Percentiles rank a stretch among this genome's conserved stretches.
These are phyloP conservation scores for Gryganskiella cystojenkinii DNA, from an alignment of 192 early-diverging fungal genomes.

Conservation along the genomic window DNA sequence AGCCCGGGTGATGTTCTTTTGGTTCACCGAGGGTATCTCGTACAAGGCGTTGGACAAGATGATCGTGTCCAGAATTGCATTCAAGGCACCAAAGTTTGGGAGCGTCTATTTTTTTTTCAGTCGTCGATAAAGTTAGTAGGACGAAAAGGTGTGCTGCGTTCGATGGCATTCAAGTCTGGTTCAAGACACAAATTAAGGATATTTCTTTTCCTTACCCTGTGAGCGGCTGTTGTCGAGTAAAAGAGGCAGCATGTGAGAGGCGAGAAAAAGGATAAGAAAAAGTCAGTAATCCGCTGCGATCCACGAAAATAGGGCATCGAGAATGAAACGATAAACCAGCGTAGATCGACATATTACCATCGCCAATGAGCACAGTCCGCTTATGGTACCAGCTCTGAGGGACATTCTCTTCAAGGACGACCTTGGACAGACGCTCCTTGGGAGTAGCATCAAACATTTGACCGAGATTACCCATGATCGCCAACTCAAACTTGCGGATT, in stretches of 20 bases:
- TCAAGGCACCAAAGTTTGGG: conserved; percentile 34
- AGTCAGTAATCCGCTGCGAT: background rate
- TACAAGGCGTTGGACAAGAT: conserved; percentile 24
- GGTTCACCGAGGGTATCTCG: conserved; percentile 22
- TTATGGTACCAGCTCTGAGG: conserved; percentile 34
- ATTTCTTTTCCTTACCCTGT: conserved; percentile 13
- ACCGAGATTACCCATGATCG: conserved; percentile 30
- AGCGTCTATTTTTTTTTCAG: too few species aligned
- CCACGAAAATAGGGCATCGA: too few species aligned
- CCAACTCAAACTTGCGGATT: conserved; percentile 20
- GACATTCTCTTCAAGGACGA: conserved; percentile 39
- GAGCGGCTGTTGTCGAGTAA: conserved; percentile 12
- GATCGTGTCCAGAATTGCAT: conserved; percentile 28
- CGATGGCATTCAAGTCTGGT: background rate
- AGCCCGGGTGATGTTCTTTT: conserved; percentile 23
- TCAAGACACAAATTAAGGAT: background rate
- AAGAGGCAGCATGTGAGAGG: background rate
- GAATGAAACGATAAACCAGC: background rate
- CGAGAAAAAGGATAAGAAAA: background rate
- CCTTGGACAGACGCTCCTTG: conserved; percentile 31
- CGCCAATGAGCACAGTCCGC: conserved; percentile 33
- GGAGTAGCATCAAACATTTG: conserved; percentile 30
- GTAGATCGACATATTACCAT: conserved; percentile 10
- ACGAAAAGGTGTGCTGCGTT: background rate
- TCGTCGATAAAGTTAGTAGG: background rate